Evolutionary conservation across 306 rosid species (phyloP).

Genomic region (Pachyrhizus erosus): DNA sequence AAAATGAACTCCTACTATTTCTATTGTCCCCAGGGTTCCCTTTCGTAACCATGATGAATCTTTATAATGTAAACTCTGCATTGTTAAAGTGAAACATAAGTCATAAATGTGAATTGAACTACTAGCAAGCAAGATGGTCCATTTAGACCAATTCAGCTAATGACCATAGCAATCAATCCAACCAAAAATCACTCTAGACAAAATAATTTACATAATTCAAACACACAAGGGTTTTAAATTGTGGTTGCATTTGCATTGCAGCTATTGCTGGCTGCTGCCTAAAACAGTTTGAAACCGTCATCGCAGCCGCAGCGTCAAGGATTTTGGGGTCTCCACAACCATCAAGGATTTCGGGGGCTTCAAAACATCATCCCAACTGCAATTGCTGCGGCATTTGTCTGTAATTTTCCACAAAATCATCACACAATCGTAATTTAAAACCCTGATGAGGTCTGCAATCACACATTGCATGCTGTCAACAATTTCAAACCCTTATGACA

Average conservation of each 20-base stretch:
- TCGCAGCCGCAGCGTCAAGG: no score
- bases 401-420: neutral
- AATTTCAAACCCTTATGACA: neutral
- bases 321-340: no score
- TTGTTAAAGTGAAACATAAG: conserved; percentile 18
- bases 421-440: neutral
- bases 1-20: conserved; percentile 52
- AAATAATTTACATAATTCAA: neutral
- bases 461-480: neutral
- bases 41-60: conserved; percentile 73
- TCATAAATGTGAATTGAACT: conserved; percentile 25
- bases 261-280: no score
- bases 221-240: neutral
- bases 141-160: neutral
- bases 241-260: neutral
- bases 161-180: neutral
- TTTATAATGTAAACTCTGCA: conserved; percentile 28
- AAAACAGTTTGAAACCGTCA: no score
- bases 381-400: neutral
- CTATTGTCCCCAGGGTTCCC: conserved; percentile 71
- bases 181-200: neutral
- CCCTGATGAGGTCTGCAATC: neutral
- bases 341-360: neutral
- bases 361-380: neutral
- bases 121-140: neutral